Base-by-base conservation (phyloP, 2,329 filamentous ascomycete species). In the Pseudocercospora musae region DNA sequence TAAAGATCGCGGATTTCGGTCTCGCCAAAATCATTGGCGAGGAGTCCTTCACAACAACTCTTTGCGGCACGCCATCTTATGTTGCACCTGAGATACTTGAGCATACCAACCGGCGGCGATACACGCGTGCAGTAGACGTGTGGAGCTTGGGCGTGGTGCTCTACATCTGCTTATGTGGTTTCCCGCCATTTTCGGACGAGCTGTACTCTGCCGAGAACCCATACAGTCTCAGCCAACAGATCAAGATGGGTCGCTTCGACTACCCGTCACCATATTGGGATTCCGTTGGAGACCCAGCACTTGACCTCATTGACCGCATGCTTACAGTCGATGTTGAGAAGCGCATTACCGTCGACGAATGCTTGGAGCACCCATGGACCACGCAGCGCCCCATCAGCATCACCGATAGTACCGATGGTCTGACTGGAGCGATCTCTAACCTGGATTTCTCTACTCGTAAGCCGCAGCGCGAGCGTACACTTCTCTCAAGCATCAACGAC, bases 201-300 rank as follows among this genome's bases (percentile, higher is more conserved):
- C 86, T 98, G 0, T 91, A 88, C 77, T 78, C 74, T 3, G 33
- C 78, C 37, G 88, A 96, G 49, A 95, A 93, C 68, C 95, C 95
- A 1, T 97, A 91, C 74, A 91, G 85, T 0, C 82, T 98, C 49
- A 90, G 89, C 1, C 89, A 96, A 70, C 93, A 98, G 78, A 98
- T 96, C 78, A 93, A 90, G 76, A 85, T 86, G 76, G 95, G 91
- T 15, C 85, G 87, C 20, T 99, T 96, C 73, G 91, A 97, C 76
- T 99, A 97, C 72, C 94, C 95, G 0, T 96, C 92, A 1, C 95
- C 95, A 0, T 98, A 98, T 77, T 99, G 92, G 92, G 92, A 96
- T 75, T 86, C 87, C 2, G 87, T 96, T 29, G 89, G 90, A 71
- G 93, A 98, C 68, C 85, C 89, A 59, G 95, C 94, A 7, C 82